Conservation (phyloP, 225 moss, liverwort and hornwort species). For the Anthoceros angustus region DNA sequence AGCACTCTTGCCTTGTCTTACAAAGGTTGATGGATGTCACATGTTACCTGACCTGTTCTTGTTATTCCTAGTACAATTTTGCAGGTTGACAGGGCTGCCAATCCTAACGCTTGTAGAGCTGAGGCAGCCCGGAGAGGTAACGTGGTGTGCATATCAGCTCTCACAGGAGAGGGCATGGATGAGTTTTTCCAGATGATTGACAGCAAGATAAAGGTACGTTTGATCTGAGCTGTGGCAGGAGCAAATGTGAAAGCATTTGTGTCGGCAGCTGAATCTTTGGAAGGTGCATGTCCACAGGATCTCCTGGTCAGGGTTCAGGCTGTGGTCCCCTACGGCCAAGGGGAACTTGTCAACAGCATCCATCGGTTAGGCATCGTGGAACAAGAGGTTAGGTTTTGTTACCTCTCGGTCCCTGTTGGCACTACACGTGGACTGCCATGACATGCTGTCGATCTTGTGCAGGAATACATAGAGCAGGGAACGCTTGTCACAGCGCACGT, state of each 20-base stretch:
- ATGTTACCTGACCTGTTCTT: background rate
- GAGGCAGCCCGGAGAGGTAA: conserved; percentile 54
- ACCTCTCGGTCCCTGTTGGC: background rate
- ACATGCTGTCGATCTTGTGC: conserved; percentile 10
- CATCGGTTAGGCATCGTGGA: conserved; percentile 89
- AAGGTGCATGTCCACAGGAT: conserved; percentile 27
- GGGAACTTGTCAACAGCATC: conserved; percentile 74
- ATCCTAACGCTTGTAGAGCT: conserved; percentile 35
- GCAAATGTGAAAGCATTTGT: background rate
- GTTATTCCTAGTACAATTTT: background rate
- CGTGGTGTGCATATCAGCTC: conserved; percentile 73
- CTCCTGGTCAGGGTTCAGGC: conserved; percentile 85
- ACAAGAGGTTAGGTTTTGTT: conserved; percentile 37
- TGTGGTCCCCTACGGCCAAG: conserved; percentile 70
- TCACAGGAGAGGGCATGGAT: conserved; percentile 83
- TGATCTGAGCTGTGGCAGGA: background rate
- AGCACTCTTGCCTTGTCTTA: background rate
- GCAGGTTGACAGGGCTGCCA: conserved; percentile 70
- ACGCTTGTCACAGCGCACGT: conserved; percentile 78
- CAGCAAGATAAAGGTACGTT: conserved; percentile 56
- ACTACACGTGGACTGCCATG: background rate
- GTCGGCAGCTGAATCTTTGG: background rate
- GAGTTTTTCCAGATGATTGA: conserved; percentile 56
- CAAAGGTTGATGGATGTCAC: background rate
- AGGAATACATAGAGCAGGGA: conserved; percentile 75